phyloP scores from a whole-genome alignment of 768 basidiomycete species.

The Suillus fuscotomentosus region DNA sequence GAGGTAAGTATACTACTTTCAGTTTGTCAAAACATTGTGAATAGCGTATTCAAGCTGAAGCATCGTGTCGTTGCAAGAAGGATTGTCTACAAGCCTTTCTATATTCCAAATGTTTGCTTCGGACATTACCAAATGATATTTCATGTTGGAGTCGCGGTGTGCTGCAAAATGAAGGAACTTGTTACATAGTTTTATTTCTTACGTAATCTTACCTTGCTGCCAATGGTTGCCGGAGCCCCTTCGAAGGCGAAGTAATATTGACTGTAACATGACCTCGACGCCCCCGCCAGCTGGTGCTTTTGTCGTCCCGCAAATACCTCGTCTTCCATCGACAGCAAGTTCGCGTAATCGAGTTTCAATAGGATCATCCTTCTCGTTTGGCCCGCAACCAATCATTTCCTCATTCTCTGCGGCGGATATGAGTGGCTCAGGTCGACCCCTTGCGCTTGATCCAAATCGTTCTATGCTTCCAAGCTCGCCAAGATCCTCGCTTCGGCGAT shows the following conservation, averaged over 20 bases:
- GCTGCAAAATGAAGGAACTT: too few relatives aligned
- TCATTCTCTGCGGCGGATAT: slow-evolving; percentile 66
- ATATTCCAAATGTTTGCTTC: too few relatives aligned
- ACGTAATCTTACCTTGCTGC: not conserved
- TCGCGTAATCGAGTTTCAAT: slow-evolving; percentile 66
- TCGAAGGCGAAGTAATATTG: not conserved
- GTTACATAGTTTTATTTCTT: too few relatives aligned
- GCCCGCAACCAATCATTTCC: slow-evolving; percentile 72
- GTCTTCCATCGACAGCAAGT: slow-evolving; percentile 50
- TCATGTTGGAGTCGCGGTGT: too few relatives aligned
- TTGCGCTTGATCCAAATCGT: slow-evolving; percentile 75
- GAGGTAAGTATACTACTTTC: too few relatives aligned
- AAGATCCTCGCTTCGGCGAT: slow-evolving; percentile 61
- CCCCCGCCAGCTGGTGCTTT: slow-evolving; percentile 48
- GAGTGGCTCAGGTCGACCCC: slow-evolving; percentile 54
- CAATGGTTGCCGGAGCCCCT: not conserved
- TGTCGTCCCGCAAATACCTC: slow-evolving; percentile 46
- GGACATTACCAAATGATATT: too few relatives aligned
- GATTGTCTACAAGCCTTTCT: too few relatives aligned
- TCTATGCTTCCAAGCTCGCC: slow-evolving; percentile 77
- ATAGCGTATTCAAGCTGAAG: too few relatives aligned
- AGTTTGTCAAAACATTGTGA: too few relatives aligned
- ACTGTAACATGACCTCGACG: slow-evolving; percentile 35
- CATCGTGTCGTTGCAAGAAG: too few relatives aligned
- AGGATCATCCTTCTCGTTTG: slow-evolving; percentile 81